Evolutionary conservation across 768 basidiomycete species (phyloP).

Genomic region (Lentinula sp.): DNA sequence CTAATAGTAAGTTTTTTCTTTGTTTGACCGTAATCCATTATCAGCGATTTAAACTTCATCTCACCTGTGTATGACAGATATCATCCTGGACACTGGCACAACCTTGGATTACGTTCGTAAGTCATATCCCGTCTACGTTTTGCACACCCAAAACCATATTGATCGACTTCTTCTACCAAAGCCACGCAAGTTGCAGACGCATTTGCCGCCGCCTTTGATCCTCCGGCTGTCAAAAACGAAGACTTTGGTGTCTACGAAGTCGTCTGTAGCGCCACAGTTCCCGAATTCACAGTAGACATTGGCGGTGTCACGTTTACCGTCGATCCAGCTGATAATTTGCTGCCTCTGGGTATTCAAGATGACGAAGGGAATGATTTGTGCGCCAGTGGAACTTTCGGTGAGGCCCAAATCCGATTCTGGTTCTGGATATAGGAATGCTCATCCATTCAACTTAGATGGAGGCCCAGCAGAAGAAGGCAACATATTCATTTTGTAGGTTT

Average conservation of each 20-base stretch:
- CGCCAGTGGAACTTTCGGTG: constrained; percentile 9
- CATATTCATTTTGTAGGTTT: constrained; percentile 17
- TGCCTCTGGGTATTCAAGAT: constrained; percentile 14
- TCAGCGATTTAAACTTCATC: constrained; percentile 7
- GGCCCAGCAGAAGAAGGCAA: constrained; percentile 11
- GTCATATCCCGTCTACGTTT: not conserved
- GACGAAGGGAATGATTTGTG: constrained; percentile 1
- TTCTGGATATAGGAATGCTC: constrained; percentile 9
- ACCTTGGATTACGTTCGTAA: constrained; percentile 15
- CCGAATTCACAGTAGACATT: constrained; percentile 13
- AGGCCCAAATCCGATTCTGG: constrained; percentile 9
- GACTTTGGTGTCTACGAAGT: constrained; percentile 12
- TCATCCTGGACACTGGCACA: constrained; percentile 10
- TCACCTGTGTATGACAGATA: not conserved
- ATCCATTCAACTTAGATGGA: constrained; percentile 10
- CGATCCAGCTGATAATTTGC: constrained; percentile 14
- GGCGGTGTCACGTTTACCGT: constrained; percentile 15
- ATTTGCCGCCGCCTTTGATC: constrained; percentile 12
- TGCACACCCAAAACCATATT: not conserved
- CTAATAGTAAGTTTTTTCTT: constrained; percentile 4
- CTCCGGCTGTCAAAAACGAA: constrained; percentile 10
- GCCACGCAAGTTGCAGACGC: constrained; percentile 12
- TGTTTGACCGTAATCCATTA: constrained; percentile 9
- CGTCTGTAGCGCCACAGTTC: constrained; percentile 16
- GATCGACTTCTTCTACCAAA: not conserved